Evolutionary conservation across 2,329 filamentous ascomycete genomes (phyloP).

Genomic region (Monosporascus sp.): DNA sequence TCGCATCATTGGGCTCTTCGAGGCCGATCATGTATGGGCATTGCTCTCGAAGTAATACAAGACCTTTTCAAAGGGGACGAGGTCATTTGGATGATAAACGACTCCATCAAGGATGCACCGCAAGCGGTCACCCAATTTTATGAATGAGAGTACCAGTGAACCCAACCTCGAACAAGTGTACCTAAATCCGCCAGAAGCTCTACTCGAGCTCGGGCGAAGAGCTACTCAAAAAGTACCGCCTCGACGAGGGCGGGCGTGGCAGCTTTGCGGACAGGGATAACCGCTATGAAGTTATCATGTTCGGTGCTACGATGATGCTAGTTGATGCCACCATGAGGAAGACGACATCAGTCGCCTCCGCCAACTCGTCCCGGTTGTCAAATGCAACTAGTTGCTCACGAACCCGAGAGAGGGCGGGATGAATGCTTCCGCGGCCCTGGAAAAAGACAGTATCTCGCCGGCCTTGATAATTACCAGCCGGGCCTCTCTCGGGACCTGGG

Average conservation of each 20-base stretch:
- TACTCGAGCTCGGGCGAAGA: not conserved
- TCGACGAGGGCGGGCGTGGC: not conserved
- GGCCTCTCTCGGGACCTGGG: conserved; percentile 11
- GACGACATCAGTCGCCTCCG: conserved; percentile 13
- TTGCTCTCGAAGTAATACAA: not conserved
- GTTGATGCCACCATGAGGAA: conserved; percentile 15
- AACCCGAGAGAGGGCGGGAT: not conserved
- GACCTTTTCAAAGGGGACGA: not conserved
- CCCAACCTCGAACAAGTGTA: not conserved
- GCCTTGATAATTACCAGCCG: conserved; percentile 15
- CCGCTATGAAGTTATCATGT: conserved; percentile 7
- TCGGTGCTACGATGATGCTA: conserved; percentile 19
- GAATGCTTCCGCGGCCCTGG: conserved; percentile 12
- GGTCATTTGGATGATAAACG: not conserved
- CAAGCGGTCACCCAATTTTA: not conserved
- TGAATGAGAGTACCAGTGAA: not conserved
- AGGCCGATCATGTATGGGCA: conserved; percentile 1
- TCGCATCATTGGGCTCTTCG: conserved; percentile 2
- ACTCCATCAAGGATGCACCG: not conserved
- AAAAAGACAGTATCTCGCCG: conserved; percentile 14
- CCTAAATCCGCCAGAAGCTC: not conserved
- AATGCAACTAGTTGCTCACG: conserved; percentile 1
- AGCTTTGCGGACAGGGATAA: conserved; percentile 7
- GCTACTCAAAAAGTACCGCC: conserved; percentile 1
- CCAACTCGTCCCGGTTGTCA: conserved; percentile 7